A percentile compares a stretch with the other conserved stretches of the same genome.
Conservation (phyloP, 768 basidiomycete species). For the Auriscalpium vulgare region DNA sequence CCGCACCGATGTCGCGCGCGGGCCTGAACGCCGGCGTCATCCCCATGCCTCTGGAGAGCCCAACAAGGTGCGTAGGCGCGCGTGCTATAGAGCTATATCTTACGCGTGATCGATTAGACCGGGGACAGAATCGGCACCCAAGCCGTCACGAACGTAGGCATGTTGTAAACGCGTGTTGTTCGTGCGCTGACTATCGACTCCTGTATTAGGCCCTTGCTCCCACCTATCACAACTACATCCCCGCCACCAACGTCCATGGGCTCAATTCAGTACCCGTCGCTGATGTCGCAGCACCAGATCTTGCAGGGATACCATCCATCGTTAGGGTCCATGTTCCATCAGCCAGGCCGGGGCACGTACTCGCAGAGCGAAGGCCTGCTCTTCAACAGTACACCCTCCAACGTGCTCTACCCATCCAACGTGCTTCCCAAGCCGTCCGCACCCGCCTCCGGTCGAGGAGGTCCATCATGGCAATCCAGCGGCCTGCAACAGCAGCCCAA, state of each 20-base stretch:
- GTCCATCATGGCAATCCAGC: neutral
- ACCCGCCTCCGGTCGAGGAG: neutral
- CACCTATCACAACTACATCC: slow-evolving; percentile 66
- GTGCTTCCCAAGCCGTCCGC: slow-evolving; percentile 11
- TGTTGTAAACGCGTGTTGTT: neutral
- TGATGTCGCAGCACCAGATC: slow-evolving; percentile 77
- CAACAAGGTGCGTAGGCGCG: slow-evolving; percentile 24
- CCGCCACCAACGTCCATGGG: slow-evolving; percentile 46
- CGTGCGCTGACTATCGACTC: neutral
- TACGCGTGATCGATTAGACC: slow-evolving; percentile 43
- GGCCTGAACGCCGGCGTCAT: slow-evolving; percentile 6
- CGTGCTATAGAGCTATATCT: neutral
- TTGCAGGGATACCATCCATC: slow-evolving; percentile 74
- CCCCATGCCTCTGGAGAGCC: slow-evolving; percentile 58
- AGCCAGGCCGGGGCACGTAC: slow-evolving; percentile 15
- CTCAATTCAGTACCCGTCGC: slow-evolving; percentile 51
- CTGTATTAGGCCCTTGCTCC: slow-evolving; percentile 12
- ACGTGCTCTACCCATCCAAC: slow-evolving; percentile 15
- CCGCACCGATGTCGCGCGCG: neutral
- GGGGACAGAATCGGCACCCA: slow-evolving; percentile 20
- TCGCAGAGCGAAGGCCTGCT: slow-evolving; percentile 11
- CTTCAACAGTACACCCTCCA: slow-evolving; percentile 11
- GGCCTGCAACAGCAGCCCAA: neutral
- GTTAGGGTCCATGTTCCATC: slow-evolving; percentile 62
- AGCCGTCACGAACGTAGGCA: slow-evolving; percentile 13